A percentile compares a stretch with the other conserved stretches of the same genome.
These are phyloP conservation scores for Houttuynia cordata DNA, from an alignment of 164 flowering plant species.

Conservation along the genomic window DNA sequence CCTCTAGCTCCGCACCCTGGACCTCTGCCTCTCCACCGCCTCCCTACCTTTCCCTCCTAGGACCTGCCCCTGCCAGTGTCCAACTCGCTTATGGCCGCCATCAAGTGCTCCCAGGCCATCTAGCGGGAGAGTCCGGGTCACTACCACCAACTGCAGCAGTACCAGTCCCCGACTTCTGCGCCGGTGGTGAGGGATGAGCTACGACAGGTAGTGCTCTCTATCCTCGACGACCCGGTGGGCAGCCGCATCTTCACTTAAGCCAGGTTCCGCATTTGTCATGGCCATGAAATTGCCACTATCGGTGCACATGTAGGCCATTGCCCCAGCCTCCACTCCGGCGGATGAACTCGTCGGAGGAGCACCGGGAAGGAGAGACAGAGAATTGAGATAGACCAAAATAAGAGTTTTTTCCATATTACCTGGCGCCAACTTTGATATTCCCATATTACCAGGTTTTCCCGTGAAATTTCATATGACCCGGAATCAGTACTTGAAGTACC, in stretches of 20 bases:
- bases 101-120: constrained; percentile 70
- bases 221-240: constrained; percentile 92
- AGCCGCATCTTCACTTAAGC: constrained; percentile 85
- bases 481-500: too few relatives aligned
- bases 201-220: constrained; percentile 56
- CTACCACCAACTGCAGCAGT: constrained; percentile 27
- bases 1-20: constrained; percentile 61
- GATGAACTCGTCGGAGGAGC: too few relatives aligned
- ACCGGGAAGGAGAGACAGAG: too few relatives aligned
- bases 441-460: too few relatives aligned
- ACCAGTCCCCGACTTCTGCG: constrained; percentile 14
- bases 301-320: too few relatives aligned
- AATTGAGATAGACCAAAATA: too few relatives aligned
- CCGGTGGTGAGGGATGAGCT: constrained; percentile 55
- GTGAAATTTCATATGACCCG: too few relatives aligned
- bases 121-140: constrained; percentile 58
- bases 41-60: constrained; percentile 44
- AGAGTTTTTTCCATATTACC: too few relatives aligned
- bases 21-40: constrained; percentile 60
- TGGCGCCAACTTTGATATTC: too few relatives aligned
- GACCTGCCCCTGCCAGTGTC: constrained; percentile 45
- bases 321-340: too few relatives aligned
- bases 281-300: too few relatives aligned
- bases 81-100: constrained; percentile 88
- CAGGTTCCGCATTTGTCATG: constrained; percentile 77